Conservation (phyloP, 805 yeast species). For the Yamadazyma scolyti region DNA sequence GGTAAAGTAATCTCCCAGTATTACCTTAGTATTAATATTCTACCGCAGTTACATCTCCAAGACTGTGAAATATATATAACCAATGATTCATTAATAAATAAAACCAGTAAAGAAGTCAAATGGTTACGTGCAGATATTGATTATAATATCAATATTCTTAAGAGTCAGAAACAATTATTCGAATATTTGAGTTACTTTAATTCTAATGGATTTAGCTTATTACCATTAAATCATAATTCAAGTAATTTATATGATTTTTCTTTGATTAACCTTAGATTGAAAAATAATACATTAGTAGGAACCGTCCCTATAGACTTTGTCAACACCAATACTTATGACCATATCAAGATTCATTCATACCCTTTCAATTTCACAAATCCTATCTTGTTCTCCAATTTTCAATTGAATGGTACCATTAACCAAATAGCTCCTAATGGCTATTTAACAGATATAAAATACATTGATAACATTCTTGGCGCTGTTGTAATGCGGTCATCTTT, state of each 20-base stretch:
- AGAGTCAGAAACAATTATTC: not conserved
- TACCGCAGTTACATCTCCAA: conserved; percentile 9
- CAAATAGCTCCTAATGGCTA: conserved; percentile 17
- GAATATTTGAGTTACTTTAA: conserved; percentile 15
- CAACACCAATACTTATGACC: not conserved
- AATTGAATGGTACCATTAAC: conserved; percentile 21
- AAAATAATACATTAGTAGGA: not conserved
- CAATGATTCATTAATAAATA: conserved; percentile 5
- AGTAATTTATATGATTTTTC: conserved; percentile 1
- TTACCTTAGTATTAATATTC: conserved; percentile 14
- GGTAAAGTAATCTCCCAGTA: conserved; percentile 9
- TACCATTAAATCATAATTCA: conserved; percentile 15
- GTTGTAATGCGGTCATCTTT: conserved; percentile 13
- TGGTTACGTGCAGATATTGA: conserved; percentile 13
- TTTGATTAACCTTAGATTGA: conserved; percentile 2
- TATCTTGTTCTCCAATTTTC: conserved; percentile 22
- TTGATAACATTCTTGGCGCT: conserved; percentile 47
- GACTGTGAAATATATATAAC: conserved; percentile 9
- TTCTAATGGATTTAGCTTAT: conserved; percentile 17
- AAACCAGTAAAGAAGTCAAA: conserved; percentile 6
- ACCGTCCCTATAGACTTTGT: conserved; percentile 4
- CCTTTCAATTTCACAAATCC: conserved; percentile 33
- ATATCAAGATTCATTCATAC: conserved; percentile 14
- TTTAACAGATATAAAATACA: conserved; percentile 37
- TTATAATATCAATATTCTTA: conserved; percentile 5